Conservation (phyloP, 441 rosid species). For the Populus hybrid region DNA sequence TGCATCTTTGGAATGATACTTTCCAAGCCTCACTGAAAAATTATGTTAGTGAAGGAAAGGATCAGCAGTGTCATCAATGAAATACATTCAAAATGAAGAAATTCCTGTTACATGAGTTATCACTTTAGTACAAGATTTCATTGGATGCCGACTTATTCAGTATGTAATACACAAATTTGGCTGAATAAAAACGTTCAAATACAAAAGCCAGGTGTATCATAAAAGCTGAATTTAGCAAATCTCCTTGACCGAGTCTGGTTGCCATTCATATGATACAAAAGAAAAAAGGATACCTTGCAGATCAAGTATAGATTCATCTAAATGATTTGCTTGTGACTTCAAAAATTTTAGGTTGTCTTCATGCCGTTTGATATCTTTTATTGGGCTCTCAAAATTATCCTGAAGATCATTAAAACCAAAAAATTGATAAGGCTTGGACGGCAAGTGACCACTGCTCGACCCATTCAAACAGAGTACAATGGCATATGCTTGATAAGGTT, state of each 20-base stretch:
- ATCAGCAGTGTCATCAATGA: neutral
- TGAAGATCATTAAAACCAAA: neutral
- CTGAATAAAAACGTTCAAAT: neutral
- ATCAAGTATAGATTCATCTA: slow-evolving; percentile 49
- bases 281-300: slow-evolving; percentile 43
- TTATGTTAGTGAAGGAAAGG: neutral
- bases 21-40: slow-evolving; percentile 48
- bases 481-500: neutral
- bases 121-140: neutral
- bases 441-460: neutral
- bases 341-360: slow-evolving; percentile 43
- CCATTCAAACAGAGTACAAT: neutral
- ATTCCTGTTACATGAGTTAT: neutral
- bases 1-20: slow-evolving; percentile 34
- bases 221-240: neutral
- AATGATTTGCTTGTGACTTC: slow-evolving; percentile 34
- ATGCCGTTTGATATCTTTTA: slow-evolving; percentile 36
- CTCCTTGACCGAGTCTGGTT: neutral
- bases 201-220: neutral
- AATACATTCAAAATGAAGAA: neutral
- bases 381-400: slow-evolving; percentile 2
- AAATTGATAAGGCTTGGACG: neutral
- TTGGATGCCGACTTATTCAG: neutral
- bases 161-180: neutral
- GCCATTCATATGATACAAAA: neutral